Base-by-base conservation (phyloP, 2,329 filamentous ascomycete genomes). In the Exophiala phaeomuriformis region DNA sequence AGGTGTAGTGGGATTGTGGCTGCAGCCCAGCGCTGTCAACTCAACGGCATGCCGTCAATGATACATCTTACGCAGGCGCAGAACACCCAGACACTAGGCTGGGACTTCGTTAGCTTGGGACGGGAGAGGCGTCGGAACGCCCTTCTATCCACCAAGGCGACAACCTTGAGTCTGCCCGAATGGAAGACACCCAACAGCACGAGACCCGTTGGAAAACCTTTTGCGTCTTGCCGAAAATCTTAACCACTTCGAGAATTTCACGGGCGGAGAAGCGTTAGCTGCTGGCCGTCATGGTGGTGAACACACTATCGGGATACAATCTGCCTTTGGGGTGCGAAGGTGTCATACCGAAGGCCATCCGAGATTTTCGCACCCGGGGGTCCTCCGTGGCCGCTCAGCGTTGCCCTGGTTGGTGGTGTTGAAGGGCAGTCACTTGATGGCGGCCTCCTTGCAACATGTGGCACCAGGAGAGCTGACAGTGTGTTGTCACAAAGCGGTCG, bases 321-420 rank as follows among this genome's bases (percentile, higher is more conserved):
- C 37, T 59, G 45, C 57, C 52, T 32, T 9, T 10, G 28, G 28
- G 44, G 46, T 41, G 57, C 49, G 57, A 54, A 59, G 35, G 47
- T 55, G 42, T 57, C 43, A 53, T 57, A 57, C 57, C 49, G 57
- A 42, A 28, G 37, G 46, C 46, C 44, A 41, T 31, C 35, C 10
- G 31, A 29, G 30, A 19, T 51, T 49, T 49, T 48, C 51, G 44
- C 31, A 41, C 8, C 37, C 19, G 19, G 19, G 36, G 30, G 36
- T 44, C 28, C 31, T 48, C 35, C 45, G 51, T 57, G 55, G 46
- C 32, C 48, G 45, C 37, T 27, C 45, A 35, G 28, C 32, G 10
- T 42, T 45, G 8, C 33, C 31, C 36, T 35, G 50, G 33, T 45
- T 19, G 39, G 32, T 35, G 39, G 40, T 19, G 12, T 41, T 32